These are phyloP conservation scores for Zygoascus sp. DNA, from an alignment of 1,139 yeast species.

Conservation along the genomic window DNA sequence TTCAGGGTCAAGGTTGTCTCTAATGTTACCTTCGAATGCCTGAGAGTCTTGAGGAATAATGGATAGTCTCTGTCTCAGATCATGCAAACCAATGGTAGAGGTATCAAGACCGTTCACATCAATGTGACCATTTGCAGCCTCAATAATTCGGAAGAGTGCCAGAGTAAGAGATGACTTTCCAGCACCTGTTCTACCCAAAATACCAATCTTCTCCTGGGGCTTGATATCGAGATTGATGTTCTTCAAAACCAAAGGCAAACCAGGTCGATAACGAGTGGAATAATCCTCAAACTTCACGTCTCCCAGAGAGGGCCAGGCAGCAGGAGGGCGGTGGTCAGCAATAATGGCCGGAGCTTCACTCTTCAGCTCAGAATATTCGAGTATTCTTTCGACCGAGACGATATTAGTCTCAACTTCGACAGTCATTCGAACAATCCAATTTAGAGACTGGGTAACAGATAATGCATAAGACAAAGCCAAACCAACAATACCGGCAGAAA, in stretches of 20 bases:
- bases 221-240: slow-evolving; percentile 62
- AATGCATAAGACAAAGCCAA: slow-evolving; percentile 87
- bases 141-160: slow-evolving; percentile 86
- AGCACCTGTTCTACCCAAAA: slow-evolving; percentile 95
- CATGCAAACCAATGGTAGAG: slow-evolving; percentile 67
- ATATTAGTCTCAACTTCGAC: slow-evolving; percentile 96
- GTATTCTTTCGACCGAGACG: slow-evolving; percentile 91
- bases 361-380: slow-evolving; percentile 71
- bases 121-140: slow-evolving; percentile 69
- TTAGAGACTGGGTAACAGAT: slow-evolving; percentile 86
- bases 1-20: slow-evolving; percentile 88
- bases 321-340: slow-evolving; percentile 63
- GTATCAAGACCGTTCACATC: slow-evolving; percentile 70
- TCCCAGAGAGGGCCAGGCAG: slow-evolving; percentile 77
- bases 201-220: slow-evolving; percentile 84
- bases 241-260: slow-evolving; percentile 73
- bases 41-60: slow-evolving; percentile 98
- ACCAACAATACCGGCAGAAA: slow-evolving; percentile 90
- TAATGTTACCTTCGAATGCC: slow-evolving; percentile 85
- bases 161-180: slow-evolving; percentile 91
- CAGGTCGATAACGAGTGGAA: slow-evolving; percentile 81
- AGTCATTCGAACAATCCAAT: slow-evolving; percentile 98
- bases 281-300: slow-evolving; percentile 66
- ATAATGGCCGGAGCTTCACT: slow-evolving; percentile 82
- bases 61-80: slow-evolving; percentile 77